Percentiles rank a stretch among this genome's conserved stretches.
phyloP scores from a whole-genome alignment of 148 eudicot genomes.

The Gaultheria prostrata region DNA sequence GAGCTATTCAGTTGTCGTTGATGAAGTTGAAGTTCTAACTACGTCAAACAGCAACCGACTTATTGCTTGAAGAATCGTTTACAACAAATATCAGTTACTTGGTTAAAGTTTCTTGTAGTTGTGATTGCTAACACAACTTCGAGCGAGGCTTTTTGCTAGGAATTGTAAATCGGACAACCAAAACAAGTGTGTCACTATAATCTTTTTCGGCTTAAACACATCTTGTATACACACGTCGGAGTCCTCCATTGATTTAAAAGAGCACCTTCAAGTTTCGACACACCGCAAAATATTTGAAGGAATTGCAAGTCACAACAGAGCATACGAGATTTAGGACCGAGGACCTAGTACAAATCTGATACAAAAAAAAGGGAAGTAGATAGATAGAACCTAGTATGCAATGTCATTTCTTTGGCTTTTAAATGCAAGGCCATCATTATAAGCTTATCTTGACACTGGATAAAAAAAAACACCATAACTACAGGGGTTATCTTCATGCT shows the following conservation, averaged over 20 bases:
- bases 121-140: no score
- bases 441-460: no score
- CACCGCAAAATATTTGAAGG: neutral
- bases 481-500: neutral
- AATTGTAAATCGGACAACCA: no score
- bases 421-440: neutral
- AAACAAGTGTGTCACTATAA: no score
- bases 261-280: neutral
- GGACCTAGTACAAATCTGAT: neutral
- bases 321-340: neutral
- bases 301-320: neutral
- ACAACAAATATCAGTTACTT: no score
- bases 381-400: neutral
- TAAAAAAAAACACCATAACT: neutral
- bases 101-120: no score
- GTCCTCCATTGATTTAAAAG: neutral
- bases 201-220: neutral
- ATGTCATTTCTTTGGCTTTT: neutral
- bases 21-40: no score
- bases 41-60: no score
- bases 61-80: no score
- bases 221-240: neutral
- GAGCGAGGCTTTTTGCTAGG: no score
- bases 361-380: no score
- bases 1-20: no score